A percentile compares a stretch with the other conserved stretches of the same genome.
Evolutionary conservation across 768 basidiomycete genomes (phyloP).

Genomic region (Tricholoma sp.): DNA sequence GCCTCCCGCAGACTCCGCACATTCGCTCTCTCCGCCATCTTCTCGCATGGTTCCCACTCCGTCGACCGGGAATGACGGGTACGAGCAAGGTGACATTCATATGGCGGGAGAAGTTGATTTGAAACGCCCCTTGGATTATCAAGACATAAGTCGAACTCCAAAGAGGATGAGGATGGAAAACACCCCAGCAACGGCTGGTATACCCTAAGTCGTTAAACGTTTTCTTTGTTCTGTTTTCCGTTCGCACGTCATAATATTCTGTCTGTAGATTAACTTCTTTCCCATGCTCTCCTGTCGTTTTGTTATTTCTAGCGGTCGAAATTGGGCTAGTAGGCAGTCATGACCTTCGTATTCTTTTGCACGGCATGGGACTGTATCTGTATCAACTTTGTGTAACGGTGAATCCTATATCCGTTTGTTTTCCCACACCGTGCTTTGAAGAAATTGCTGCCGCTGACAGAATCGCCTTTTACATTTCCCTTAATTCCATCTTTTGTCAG

Average conservation of each 20-base stretch:
- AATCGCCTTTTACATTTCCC: constrained; percentile 3
- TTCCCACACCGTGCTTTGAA: constrained; percentile 16
- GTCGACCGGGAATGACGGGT: constrained; percentile 32
- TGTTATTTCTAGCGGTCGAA: constrained; percentile 15
- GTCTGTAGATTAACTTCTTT: constrained; percentile 31
- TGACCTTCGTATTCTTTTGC: constrained; percentile 12
- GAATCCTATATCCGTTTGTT: constrained; percentile 10
- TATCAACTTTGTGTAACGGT: constrained; percentile 20
- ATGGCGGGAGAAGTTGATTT: constrained; percentile 49
- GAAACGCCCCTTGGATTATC: constrained; percentile 55
- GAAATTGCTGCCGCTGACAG: constrained; percentile 3
- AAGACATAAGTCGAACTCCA: constrained; percentile 44
- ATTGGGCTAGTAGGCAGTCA: constrained; percentile 15
- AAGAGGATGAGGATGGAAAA: constrained; percentile 75
- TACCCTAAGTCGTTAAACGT: constrained; percentile 43
- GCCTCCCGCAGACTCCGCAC: constrained; percentile 33
- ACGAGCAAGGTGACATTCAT: constrained; percentile 35
- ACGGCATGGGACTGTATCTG: constrained; percentile 23
- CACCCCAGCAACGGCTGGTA: constrained; percentile 37
- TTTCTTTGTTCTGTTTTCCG: background rate
- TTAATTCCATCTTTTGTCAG: constrained; percentile 4
- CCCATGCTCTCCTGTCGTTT: constrained; percentile 28
- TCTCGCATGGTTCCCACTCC: constrained; percentile 51
- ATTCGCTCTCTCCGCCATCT: constrained; percentile 52
- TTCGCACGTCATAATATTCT: constrained; percentile 13